A percentile compares a stretch with the other conserved stretches of the same genome.
These are phyloP conservation scores for Nakazawaea ishiwadae DNA, from an alignment of 805 yeast genomes.

Conservation along the genomic window DNA sequence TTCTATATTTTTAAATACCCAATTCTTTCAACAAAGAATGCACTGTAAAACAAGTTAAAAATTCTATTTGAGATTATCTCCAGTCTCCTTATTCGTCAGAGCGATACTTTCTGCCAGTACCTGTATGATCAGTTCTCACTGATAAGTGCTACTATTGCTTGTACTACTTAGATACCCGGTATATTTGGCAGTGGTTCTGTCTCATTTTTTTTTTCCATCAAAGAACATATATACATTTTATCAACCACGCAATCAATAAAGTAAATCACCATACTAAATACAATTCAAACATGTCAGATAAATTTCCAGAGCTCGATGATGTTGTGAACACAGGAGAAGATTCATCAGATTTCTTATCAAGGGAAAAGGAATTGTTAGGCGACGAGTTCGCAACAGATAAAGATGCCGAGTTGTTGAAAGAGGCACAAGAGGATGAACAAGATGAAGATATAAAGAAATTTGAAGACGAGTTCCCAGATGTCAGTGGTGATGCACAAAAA, in stretches of 20 bases:
- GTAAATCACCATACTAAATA: slow-evolving; percentile 54
- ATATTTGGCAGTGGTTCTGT: too few species aligned
- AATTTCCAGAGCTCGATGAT: slow-evolving; percentile 67
- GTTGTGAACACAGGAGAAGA: slow-evolving; percentile 30
- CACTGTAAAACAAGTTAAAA: too few species aligned
- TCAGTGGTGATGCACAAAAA: slow-evolving; percentile 27
- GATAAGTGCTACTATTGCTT: too few species aligned
- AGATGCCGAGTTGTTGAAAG: slow-evolving; percentile 44
- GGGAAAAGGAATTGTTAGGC: slow-evolving; percentile 67
- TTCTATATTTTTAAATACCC: too few species aligned
- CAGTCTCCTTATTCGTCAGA: too few species aligned
- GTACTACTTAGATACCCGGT: too few species aligned
- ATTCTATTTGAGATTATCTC: too few species aligned
- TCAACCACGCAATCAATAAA: background rate
- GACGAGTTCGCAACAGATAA: slow-evolving; percentile 67
- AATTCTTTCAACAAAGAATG: too few species aligned
- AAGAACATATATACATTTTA: background rate
- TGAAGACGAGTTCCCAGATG: slow-evolving; percentile 62
- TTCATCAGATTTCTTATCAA: slow-evolving; percentile 55
- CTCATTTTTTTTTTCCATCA: background rate
- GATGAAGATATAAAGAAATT: slow-evolving; percentile 51
- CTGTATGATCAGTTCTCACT: too few species aligned
- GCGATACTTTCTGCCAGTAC: too few species aligned
- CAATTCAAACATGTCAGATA: slow-evolving; percentile 70
- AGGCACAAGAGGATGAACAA: slow-evolving; percentile 33